Base-by-base conservation (phyloP, 2,329 filamentous ascomycete genomes). In the Beauveria varroae region DNA sequence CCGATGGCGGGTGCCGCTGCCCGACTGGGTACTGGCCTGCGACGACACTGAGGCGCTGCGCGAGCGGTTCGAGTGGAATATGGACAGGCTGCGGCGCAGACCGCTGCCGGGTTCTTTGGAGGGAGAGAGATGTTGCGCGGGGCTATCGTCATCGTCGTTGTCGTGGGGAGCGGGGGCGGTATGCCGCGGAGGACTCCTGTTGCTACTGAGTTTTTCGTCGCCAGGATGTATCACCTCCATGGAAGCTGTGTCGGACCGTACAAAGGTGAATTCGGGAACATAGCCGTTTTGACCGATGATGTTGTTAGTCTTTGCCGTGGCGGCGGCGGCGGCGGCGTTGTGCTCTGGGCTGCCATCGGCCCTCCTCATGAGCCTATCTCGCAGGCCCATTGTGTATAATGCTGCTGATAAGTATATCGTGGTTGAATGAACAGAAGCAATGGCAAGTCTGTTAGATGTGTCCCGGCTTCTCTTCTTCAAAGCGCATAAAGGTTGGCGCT, bases 201-300 rank as follows among this genome's bases (percentile, higher is more conserved):
- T 63, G 64, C 65, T 69, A 65, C 67, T 70, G 67, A 37, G 14
- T 4, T 37, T 37, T 37, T 67, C 70, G 67, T 65, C 72, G 7
- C 91, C 89, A 12, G 90, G 89, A 61, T 85, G 79, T 71, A 96
- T 90, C 66, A 88, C 78, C 73, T 97, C 91, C 71, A 92, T 84
- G 1, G 87, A 86, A 65, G 86, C 76, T 1, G 93, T 96, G 70
- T 96, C 93, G 65, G 90, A 88, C 64, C 92, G 88, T 69, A 95
- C 82, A 76, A 97, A 91, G 65, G 82, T 91, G 77, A 97, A 91
- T 67, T 90, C 86, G 62, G 88, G 86, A 1, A 79, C 72, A 26
- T 52, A 30, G 18, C 49, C 49, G 37, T 49, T 46, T 57, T 71
- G 62, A 12, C 49, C 47, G 40, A 44, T 58, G 14, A 41, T 44